Evolutionary conservation across 495 filamentous ascomycete species (phyloP).

Genomic region (Daldinia bambusicola): DNA sequence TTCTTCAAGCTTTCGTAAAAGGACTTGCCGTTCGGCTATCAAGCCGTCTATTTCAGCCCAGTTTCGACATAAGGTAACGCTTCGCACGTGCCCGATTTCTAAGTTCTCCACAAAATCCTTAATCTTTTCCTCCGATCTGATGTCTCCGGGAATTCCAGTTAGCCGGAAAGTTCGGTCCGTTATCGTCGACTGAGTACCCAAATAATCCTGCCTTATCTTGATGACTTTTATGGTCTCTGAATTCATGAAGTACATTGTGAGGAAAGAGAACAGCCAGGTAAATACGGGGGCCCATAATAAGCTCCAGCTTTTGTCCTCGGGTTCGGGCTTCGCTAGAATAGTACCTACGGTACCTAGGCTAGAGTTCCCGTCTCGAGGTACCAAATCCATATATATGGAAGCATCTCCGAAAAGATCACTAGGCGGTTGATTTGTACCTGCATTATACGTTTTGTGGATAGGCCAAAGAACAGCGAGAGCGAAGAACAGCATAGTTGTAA

Average conservation of each 20-base stretch:
- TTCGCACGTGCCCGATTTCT: slow-evolving; percentile 92
- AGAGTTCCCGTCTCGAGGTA: slow-evolving; percentile 6
- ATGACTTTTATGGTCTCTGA: slow-evolving; percentile 86
- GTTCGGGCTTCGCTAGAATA: slow-evolving; percentile 9
- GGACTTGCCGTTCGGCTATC: slow-evolving; percentile 70
- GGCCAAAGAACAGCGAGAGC: slow-evolving; percentile 83
- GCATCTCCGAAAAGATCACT: slow-evolving; percentile 15
- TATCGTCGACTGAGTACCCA: slow-evolving; percentile 90
- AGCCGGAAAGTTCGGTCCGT: slow-evolving; percentile 94
- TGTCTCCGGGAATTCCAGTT: slow-evolving; percentile 83
- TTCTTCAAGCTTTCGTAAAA: slow-evolving; percentile 81
- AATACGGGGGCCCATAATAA: slow-evolving; percentile 95
- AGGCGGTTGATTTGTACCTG: slow-evolving; percentile 17
- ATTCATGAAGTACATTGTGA: slow-evolving; percentile 85
- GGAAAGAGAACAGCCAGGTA: slow-evolving; percentile 85
- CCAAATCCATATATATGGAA: slow-evolving; percentile 14
- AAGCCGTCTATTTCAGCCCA: slow-evolving; percentile 86
- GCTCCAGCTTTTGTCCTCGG: slow-evolving; percentile 51
- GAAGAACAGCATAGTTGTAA: slow-evolving; percentile 80
- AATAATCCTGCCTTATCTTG: slow-evolving; percentile 84
- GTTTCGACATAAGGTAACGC: slow-evolving; percentile 84
- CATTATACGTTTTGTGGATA: slow-evolving; percentile 74
- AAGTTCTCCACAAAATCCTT: slow-evolving; percentile 88
- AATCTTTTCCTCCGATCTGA: slow-evolving; percentile 83
- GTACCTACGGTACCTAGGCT: slow-evolving; percentile 1